Evolutionary conservation across 192 early-diverging fungal genomes (phyloP), one percentile per base, ranked within the genome.

Genomic region (Backusella westeae): DNA sequence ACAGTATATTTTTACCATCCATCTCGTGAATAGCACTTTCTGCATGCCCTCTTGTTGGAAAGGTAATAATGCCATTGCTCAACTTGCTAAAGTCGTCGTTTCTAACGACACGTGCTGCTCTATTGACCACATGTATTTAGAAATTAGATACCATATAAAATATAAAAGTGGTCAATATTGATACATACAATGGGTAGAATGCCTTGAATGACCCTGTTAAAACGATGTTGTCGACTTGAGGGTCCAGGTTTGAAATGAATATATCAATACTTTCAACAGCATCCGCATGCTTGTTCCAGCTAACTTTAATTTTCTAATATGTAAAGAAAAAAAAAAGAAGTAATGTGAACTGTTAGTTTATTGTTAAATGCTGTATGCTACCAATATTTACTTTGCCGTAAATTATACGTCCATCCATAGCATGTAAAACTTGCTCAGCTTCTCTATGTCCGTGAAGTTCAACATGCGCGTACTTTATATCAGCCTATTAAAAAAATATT

Each of bases 21-120:
- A 96, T 96, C 23, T 88, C 75, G 44, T 73, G 71, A 67, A 97
- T 93, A n/a, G 95, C 95, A 69, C 85, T 87, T 73, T 97, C 94
- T 39, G 96, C 96, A 75, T 95, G 92, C 59, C 78, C 78, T 65
- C 91, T 92, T 59, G 95, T 91, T 80, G 90, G 85, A 84, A 95
- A 97, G 29, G 93, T 89, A 41, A 96, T 91, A 78, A 95, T 93
- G 0, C 95, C 96, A 77, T 91, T 95, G 2, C 94, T 95, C 21
- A 26, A 26, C 2, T 59, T 59, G 10, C 3, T 59, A 23, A 10
- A 59, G 23, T 59, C 53, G 1, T 59, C 53, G 21, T 26, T 59
- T 49, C 92, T 86, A 59, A 94, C 92, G 79, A 95, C 94, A 34
- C 93, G 92, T 49, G 95, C 90, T 70, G 87, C 85, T 66, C 85